These are phyloP conservation scores for Dillenia suffruticosa DNA, from an alignment of 164 flowering plant species.

Conservation along the genomic window DNA sequence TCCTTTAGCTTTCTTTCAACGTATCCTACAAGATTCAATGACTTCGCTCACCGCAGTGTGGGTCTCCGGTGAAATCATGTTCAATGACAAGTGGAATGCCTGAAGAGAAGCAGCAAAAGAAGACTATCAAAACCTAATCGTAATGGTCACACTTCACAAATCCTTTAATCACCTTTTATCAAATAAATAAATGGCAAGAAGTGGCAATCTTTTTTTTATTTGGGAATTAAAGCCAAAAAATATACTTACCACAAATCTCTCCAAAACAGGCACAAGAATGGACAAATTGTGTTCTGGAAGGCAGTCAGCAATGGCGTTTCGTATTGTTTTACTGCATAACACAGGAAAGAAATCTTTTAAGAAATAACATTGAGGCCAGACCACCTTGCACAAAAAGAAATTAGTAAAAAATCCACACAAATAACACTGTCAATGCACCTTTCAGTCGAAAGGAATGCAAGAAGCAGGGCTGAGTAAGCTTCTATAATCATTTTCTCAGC, in stretches of 20 bases:
- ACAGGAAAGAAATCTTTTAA: slow-evolving; percentile 7
- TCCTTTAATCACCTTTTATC: slow-evolving; percentile 27
- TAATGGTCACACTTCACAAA: slow-evolving; percentile 68
- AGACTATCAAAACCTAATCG: not conserved
- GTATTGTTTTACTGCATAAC: slow-evolving; percentile 52
- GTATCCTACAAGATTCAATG: slow-evolving; percentile 75
- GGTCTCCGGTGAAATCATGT: slow-evolving; percentile 93
- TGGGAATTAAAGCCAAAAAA: not conserved
- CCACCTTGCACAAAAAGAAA: not conserved
- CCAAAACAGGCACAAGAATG: slow-evolving; percentile 86
- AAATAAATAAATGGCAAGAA: not conserved
- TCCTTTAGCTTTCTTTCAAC: slow-evolving; percentile 22
- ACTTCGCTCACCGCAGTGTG: slow-evolving; percentile 79
- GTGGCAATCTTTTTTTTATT: too few species aligned
- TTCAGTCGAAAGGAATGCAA: slow-evolving; percentile 94
- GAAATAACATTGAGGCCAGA: not conserved
- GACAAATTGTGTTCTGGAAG: slow-evolving; percentile 69
- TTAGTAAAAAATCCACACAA: not conserved
- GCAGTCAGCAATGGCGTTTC: slow-evolving; percentile 59
- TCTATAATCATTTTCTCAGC: slow-evolving; percentile 98
- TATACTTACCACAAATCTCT: slow-evolving; percentile 87
- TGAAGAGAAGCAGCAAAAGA: slow-evolving; percentile 20
- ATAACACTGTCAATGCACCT: slow-evolving; percentile 35
- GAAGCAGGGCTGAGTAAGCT: slow-evolving; percentile 90
- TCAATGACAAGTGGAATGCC: slow-evolving; percentile 84